Evolutionary conservation across 306 rosid species (phyloP).

Genomic region (Gastrolobium bilobum): DNA sequence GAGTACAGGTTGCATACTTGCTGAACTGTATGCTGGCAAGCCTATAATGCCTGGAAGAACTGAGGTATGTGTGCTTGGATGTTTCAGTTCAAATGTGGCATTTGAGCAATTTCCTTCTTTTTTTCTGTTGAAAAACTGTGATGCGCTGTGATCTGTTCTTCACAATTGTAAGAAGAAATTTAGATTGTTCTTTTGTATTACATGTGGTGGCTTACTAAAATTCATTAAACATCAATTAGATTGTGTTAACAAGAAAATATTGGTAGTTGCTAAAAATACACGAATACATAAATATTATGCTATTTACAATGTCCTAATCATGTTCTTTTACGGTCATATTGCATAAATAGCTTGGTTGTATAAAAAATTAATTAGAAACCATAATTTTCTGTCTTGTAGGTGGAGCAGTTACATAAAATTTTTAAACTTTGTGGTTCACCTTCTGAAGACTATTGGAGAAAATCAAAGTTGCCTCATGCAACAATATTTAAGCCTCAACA

Average conservation of each 20-base stretch:
- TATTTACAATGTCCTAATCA: background rate
- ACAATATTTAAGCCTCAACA: constrained; percentile 96
- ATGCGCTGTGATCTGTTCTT: background rate
- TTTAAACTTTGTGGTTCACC: constrained; percentile 97
- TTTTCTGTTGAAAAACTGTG: constrained; percentile 16
- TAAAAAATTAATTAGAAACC: constrained; percentile 37
- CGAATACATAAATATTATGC: background rate
- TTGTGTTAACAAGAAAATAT: background rate
- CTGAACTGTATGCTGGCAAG: constrained; percentile 92
- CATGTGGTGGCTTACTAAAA: constrained; percentile 17
- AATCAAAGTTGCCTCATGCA: constrained; percentile 95
- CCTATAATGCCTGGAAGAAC: constrained; percentile 99
- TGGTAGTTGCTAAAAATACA: constrained; percentile 1
- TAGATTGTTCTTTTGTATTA: background rate
- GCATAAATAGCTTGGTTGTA: constrained; percentile 37
- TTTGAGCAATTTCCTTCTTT: constrained; percentile 34
- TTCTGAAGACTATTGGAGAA: constrained; percentile 94
- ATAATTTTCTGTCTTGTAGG: constrained; percentile 61
- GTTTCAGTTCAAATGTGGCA: constrained; percentile 27
- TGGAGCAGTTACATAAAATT: constrained; percentile 92
- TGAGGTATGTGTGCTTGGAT: constrained; percentile 63
- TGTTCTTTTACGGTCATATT: constrained; percentile 16
- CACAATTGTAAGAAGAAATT: background rate
- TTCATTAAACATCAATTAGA: constrained; percentile 1
- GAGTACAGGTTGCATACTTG: constrained; percentile 96